Evolutionary conservation across 192 early-diverging fungal species (phyloP), one percentile per base, ranked within the genome.

Genomic region (Entrophospora sp.): DNA sequence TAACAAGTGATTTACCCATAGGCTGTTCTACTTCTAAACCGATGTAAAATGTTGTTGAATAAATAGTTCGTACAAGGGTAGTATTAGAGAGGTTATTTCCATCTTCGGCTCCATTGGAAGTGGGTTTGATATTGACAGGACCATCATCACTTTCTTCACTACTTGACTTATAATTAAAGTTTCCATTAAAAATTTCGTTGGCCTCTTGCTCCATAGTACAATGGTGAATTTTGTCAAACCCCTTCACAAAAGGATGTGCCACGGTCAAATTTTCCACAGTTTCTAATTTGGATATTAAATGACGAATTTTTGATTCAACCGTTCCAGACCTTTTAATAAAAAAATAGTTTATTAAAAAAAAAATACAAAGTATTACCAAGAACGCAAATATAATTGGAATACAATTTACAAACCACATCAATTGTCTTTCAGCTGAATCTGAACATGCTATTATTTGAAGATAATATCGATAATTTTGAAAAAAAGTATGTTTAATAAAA

Each of bases 201-300:
- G 71, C 75, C 69, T 96, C 93, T 49, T 84, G 74, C 6, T 87
- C 85, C 38, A 79, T 79, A 27, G 62, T 69, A 74, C 86, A 90
- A 34, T 74, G 53, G 53, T 82, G 79, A 12, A 81, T 72, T 55
- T 86, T 88, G 43, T 92, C 87, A 58, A 87, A 89, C 48, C 89
- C 84, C 61, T 96, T 94, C 56, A 93, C 90, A 71, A 86, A 96
- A 37, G 96, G 96, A 64, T 94, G 92, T 1, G 91, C 92, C 48
- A 91, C 55, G 9, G 80, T 70, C 35, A 99, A 60, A 49, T 77
- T 71, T 4, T 91, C 87, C 0, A 89, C 80, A 14, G 69, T 58
- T 69, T 99, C 96, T n/a, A 99, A 73, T 63, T 86, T 89, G 59
- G 79, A 76, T 5, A 97, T 85, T 13, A 94, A 81, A 53, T 91